Evolutionary conservation across 2,329 filamentous ascomycete genomes (phyloP), one percentile per base, ranked within the genome.

Genomic region (Penicillium carneum): DNA sequence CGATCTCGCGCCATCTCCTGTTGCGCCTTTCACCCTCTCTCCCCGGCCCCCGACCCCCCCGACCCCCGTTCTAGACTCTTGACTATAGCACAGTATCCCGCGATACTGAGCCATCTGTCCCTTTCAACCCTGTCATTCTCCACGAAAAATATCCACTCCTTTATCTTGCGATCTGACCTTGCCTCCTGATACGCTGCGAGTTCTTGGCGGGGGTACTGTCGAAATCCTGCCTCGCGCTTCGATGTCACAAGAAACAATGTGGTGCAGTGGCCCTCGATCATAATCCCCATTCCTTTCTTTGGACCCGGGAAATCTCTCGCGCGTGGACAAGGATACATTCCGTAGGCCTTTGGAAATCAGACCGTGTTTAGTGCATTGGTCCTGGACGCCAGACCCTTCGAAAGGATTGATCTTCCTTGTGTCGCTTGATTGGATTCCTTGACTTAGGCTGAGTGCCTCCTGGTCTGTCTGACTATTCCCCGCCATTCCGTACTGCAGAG

Each of bases 171-270:
- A 42, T 46, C 29, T 50, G 18, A 53, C 39, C 48, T 26, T 41
- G 49, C 20, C 4, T 57, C 53, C 42, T 34, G 33, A 59, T 29
- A 47, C 42, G 33, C 39, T 34, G 20, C 39, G 20, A 52, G 18
- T 58, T 52, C 39, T 48, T 53, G 29, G 55, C 55, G 55, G 55
- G 55, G 47, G 48, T 58, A 58, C 55, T 16, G 31, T 52, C 23
- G 26, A 55, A 50, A 33, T 48, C 36, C 57, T 38, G 29, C 53
- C 38, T 57, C 62, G 62, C 63, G 59, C 47, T 59, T 56, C 55
- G 57, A 62, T 62, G 46, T 41, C 36, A 55, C 61, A 48, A 50
- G 67, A 64, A 69, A 70, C 67, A 69, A 70, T 70, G 68, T 63
- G 65, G 65, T 61, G 52, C 51, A 52, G 56, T 59, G 63, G 54